Evolutionary conservation across 2,329 filamentous ascomycete genomes (phyloP).

Genomic region (Sclerotinia glacialis): DNA sequence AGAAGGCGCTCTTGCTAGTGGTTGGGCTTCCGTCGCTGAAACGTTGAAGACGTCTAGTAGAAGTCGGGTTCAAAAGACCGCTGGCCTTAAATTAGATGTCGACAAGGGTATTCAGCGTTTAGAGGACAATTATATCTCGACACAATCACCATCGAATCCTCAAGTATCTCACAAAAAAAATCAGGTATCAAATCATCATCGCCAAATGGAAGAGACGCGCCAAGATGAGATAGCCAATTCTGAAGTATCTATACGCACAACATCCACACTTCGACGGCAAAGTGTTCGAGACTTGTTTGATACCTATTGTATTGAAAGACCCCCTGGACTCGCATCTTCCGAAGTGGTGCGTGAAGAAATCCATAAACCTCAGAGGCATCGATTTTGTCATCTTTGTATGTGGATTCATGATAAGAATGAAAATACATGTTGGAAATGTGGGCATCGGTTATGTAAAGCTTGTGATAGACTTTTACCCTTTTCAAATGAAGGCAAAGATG

Average conservation of each 20-base stretch:
- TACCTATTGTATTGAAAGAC: slow-evolving; percentile 47
- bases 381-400: slow-evolving; percentile 52
- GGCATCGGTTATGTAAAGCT: slow-evolving; percentile 50
- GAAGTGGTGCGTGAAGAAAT: slow-evolving; percentile 20
- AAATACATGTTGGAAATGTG: slow-evolving; percentile 48
- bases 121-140: not conserved
- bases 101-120: slow-evolving; percentile 12
- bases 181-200: slow-evolving; percentile 11
- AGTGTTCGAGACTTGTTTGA: slow-evolving; percentile 50
- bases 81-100: slow-evolving; percentile 4
- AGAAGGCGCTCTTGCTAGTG: slow-evolving; percentile 23
- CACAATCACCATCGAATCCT: not conserved
- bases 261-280: slow-evolving; percentile 41
- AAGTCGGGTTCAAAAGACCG: not conserved
- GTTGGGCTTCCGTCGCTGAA: slow-evolving; percentile 16
- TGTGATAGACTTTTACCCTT: slow-evolving; percentile 38
- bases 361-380: slow-evolving; percentile 26
- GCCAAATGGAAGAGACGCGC: slow-evolving; percentile 19
- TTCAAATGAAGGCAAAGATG: not conserved
- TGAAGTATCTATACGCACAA: slow-evolving; percentile 32
- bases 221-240: slow-evolving; percentile 26
- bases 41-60: not conserved
- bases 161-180: slow-evolving; percentile 1
- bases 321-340: slow-evolving; percentile 42
- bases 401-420: slow-evolving; percentile 41